These are phyloP conservation scores for Solanum piurae DNA, from an alignment of 257 asterid genomes.

Conservation along the genomic window DNA sequence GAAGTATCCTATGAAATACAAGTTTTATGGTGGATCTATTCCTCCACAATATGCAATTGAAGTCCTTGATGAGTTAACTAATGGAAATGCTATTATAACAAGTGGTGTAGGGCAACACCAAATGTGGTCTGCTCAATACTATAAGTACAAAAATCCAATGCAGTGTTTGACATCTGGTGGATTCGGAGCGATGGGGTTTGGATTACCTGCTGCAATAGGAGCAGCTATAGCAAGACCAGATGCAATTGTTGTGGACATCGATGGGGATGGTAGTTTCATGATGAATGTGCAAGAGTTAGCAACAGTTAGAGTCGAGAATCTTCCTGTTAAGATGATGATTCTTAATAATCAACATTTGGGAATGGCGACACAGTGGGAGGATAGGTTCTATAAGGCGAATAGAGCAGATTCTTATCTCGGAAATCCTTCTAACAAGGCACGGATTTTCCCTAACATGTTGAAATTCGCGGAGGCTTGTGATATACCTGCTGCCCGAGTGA, in stretches of 20 bases:
- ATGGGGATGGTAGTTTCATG: slow-evolving; percentile 84
- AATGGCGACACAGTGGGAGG: slow-evolving; percentile 92
- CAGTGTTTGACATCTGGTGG: slow-evolving; percentile 82
- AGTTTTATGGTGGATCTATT: slow-evolving; percentile 53
- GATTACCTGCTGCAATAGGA: slow-evolving; percentile 83
- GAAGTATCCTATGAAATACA: slow-evolving; percentile 41
- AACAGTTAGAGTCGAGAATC: slow-evolving; percentile 59
- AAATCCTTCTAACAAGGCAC: slow-evolving; percentile 46
- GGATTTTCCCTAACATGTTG: slow-evolving; percentile 62
- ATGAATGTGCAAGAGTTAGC: slow-evolving; percentile 88
- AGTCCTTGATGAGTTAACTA: slow-evolving; percentile 63
- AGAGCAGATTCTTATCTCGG: slow-evolving; percentile 77
- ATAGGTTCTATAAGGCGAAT: slow-evolving; percentile 69
- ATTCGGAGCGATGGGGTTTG: slow-evolving; percentile 80
- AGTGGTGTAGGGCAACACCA: slow-evolving; percentile 92
- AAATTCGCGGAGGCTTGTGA: slow-evolving; percentile 72
- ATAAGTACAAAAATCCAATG: slow-evolving; percentile 60
- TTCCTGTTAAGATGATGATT: slow-evolving; percentile 68
- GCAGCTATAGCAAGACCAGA: slow-evolving; percentile 79
- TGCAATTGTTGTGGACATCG: slow-evolving; percentile 62
- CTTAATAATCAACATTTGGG: slow-evolving; percentile 76
- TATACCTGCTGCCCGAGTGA: slow-evolving; percentile 62
- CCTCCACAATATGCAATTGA: slow-evolving; percentile 77
- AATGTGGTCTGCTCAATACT: slow-evolving; percentile 89
- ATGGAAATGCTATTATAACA: slow-evolving; percentile 58